Conservation (phyloP, 1,139 yeast species). For the Taiozyma onychis region DNA sequence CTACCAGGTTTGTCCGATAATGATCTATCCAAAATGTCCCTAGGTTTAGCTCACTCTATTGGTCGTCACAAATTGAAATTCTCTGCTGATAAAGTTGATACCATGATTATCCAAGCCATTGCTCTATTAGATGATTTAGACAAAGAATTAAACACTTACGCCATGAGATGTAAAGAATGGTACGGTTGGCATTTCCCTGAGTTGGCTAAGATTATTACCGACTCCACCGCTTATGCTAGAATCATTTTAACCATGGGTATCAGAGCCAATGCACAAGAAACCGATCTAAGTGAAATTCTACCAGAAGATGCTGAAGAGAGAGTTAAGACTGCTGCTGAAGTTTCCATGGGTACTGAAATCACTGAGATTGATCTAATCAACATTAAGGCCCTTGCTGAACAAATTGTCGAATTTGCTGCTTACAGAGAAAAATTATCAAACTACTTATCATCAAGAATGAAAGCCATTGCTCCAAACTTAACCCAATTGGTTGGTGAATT, state of each 20-base stretch:
- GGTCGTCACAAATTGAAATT: slow-evolving; percentile 98
- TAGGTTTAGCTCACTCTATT: slow-evolving; percentile 95
- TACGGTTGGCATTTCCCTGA: slow-evolving; percentile 99
- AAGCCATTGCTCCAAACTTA: slow-evolving; percentile 96
- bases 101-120: slow-evolving; percentile 98
- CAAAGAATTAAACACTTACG: slow-evolving; percentile 94
- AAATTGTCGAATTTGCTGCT: slow-evolving; percentile 90
- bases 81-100: slow-evolving; percentile 96
- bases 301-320: slow-evolving; percentile 89
- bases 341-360: slow-evolving; percentile 98
- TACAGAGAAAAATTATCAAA: slow-evolving; percentile 90
- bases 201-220: slow-evolving; percentile 93
- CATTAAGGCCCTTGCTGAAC: slow-evolving; percentile 85
- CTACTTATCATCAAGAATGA: slow-evolving; percentile 91
- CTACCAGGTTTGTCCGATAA: slow-evolving; percentile 88
- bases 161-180: slow-evolving; percentile 99
- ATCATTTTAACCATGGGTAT: slow-evolving; percentile 91
- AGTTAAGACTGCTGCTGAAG: slow-evolving; percentile 90
- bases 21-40: slow-evolving; percentile 87
- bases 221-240: slow-evolving; percentile 91
- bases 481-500: slow-evolving; percentile 95
- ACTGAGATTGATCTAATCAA: slow-evolving; percentile 83
- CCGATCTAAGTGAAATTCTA: slow-evolving; percentile 84
- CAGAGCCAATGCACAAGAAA: slow-evolving; percentile 84
- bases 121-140: slow-evolving; percentile 95